Evolutionary conservation across 2,329 filamentous ascomycete genomes (phyloP).

Genomic region (Clonostachys sp.): DNA sequence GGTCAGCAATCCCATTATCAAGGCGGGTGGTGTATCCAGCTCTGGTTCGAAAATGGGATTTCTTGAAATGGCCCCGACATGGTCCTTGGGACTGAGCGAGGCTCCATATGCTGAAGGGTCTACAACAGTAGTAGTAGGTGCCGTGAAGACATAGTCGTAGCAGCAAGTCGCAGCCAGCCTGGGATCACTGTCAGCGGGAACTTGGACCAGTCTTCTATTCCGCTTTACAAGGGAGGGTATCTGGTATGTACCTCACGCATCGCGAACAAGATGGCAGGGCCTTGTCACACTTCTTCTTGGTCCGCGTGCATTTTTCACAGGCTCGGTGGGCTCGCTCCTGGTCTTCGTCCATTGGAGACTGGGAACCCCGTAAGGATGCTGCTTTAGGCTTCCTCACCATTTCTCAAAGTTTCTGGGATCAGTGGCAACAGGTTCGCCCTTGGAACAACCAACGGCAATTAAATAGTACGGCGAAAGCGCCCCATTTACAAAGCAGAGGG

Average conservation of each 20-base stretch:
- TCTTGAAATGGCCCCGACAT: neutral
- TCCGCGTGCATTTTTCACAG: constrained; percentile 29
- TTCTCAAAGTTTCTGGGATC: no score
- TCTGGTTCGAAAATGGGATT: constrained; percentile 19
- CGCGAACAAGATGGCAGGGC: constrained; percentile 25
- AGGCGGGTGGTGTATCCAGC: constrained; percentile 24
- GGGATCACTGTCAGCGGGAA: neutral
- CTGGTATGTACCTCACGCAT: constrained; percentile 19
- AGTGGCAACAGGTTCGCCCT: no score
- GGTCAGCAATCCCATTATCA: constrained; percentile 31
- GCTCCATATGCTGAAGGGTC: constrained; percentile 13
- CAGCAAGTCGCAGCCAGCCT: constrained; percentile 22
- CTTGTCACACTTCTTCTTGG: constrained; percentile 32
- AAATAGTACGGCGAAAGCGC: no score
- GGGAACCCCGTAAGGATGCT: constrained; percentile 9
- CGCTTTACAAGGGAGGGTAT: neutral
- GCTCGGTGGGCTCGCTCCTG: constrained; percentile 24
- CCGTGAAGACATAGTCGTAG: constrained; percentile 29
- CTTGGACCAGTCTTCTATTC: neutral
- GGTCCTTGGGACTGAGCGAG: constrained; percentile 10
- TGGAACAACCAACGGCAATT: no score
- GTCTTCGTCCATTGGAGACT: constrained; percentile 18
- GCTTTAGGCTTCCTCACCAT: no score
- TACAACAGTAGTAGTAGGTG: constrained; percentile 21
- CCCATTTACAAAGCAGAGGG: no score